Evolutionary conservation across 1,139 yeast genomes (phyloP), one percentile per base, ranked within the genome.

Genomic region (Eremothecium gossypii): DNA sequence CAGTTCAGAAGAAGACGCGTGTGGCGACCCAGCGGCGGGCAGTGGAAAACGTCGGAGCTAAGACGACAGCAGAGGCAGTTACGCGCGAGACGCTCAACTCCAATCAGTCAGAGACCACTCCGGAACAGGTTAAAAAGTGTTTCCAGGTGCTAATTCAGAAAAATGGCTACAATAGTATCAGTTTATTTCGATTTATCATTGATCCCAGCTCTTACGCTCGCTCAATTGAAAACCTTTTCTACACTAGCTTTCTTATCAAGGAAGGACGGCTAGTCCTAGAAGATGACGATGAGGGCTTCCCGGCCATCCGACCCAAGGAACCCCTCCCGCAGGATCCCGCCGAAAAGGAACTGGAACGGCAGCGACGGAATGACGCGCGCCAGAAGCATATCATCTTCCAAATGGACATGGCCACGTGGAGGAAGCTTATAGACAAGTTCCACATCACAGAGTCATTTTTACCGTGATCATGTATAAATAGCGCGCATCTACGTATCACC

Each of bases 221-320:
- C 56, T 75, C 91, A 4, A 77, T 87, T 4, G 96, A 89, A 57
- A 86, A 85, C 56, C 64, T 89, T 51, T 89, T 87, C 56, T 83
- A 80, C 55, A 72, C 84, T 1, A 83, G 95, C 58, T 87, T 87
- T 55, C 65, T 89, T 39, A 74, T 86, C 4, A 76, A 79, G 53
- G 94, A 84, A 53, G 89, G 85, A 1, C 75, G 71, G 51, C 61
- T 86, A 27, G 65, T 68, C 33, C 53, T 86, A 30, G 71, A 63
- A n/a, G 63, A 62, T 33, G 77, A 73, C 52, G 69, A 68, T 2
- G 66, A 73, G 33, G 83, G 76, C 1, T 59, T 69, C n/a, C 81
- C 80, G 1, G 65, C 63, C 17, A 56, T 71, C 17, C 36, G 55
- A 8, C 44, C 54, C 45, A 49, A 57, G 43, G 60, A 60, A 40